A percentile compares a stretch with the other conserved stretches of the same genome.
These are phyloP conservation scores for Rhizopogon salebrosus DNA, from an alignment of 768 basidiomycete species.

Conservation along the genomic window DNA sequence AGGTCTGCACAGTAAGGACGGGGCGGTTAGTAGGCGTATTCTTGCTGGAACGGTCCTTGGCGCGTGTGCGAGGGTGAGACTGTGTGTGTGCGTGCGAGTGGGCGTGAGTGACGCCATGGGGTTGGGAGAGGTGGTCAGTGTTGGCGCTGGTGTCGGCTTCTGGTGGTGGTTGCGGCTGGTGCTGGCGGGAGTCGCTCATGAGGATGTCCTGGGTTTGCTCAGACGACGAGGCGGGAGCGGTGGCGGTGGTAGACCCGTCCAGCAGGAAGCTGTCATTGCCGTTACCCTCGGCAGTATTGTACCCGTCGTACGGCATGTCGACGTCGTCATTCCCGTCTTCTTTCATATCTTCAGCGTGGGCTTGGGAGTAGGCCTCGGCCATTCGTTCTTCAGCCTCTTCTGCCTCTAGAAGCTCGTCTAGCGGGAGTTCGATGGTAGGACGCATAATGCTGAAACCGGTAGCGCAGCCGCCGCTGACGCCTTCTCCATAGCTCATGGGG, in stretches of 20 bases:
- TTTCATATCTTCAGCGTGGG: neutral
- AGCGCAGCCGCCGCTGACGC: conserved; percentile 43
- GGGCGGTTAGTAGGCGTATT: conserved; percentile 45
- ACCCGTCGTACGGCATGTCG: conserved; percentile 17
- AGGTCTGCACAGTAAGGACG: conserved; percentile 57
- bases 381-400: conserved; percentile 11
- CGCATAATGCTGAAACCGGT: conserved; percentile 59
- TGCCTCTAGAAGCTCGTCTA: conserved; percentile 66
- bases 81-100: conserved; percentile 43
- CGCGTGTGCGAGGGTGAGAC: conserved; percentile 49
- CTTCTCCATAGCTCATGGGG: conserved; percentile 75
- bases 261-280: conserved; percentile 1
- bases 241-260: neutral
- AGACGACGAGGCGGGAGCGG: neutral
- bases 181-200: conserved; percentile 23
- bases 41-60: conserved; percentile 6
- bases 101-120: too few relatives aligned
- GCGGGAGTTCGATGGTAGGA: conserved; percentile 80
- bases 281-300: conserved; percentile 12
- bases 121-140: conserved; percentile 29
- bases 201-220: conserved; percentile 11
- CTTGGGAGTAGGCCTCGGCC: neutral
- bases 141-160: conserved; percentile 16
- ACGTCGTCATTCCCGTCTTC: neutral
- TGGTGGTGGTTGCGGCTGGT: conserved; percentile 4